phyloP scores from a whole-genome alignment of 306 rosid genomes.

The Betula pendula region DNA sequence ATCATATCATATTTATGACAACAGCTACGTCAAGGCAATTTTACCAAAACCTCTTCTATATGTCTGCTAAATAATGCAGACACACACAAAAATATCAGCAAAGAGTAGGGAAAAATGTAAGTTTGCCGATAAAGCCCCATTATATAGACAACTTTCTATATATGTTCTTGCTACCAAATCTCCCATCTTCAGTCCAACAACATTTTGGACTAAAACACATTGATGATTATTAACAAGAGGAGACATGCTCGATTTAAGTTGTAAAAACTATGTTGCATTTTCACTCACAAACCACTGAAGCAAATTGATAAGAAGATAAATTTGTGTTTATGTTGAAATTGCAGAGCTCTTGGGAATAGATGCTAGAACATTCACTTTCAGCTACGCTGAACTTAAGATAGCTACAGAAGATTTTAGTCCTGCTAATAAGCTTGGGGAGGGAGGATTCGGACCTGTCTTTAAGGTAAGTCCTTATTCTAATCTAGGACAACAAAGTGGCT shows the following conservation, averaged over 20 bases:
- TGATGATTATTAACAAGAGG: neutral
- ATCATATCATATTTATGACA: neutral
- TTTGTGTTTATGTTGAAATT: conserved; percentile 23
- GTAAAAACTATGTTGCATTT: neutral
- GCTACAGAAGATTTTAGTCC: conserved; percentile 63
- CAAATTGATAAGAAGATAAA: neutral
- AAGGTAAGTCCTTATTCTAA: conserved; percentile 43
- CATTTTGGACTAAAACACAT: too few relatives aligned
- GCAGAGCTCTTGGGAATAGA: conserved; percentile 70
- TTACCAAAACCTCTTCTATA: too few relatives aligned
- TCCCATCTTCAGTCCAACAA: neutral
- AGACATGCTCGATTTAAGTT: neutral
- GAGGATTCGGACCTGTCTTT: conserved; percentile 86
- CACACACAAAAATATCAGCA: neutral
- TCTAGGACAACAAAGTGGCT: neutral
- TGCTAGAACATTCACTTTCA: conserved; percentile 61
- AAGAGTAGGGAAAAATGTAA: neutral
- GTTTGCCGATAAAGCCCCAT: neutral
- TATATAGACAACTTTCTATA: neutral
- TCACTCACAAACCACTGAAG: neutral
- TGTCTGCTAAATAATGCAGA: too few relatives aligned
- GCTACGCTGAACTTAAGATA: conserved; percentile 51
- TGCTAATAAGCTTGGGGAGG: conserved; percentile 72
- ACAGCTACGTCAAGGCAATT: neutral
- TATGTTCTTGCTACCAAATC: neutral